Evolutionary conservation across 805 yeast species (phyloP).

Genomic region (Torulaspora gathmanii): DNA sequence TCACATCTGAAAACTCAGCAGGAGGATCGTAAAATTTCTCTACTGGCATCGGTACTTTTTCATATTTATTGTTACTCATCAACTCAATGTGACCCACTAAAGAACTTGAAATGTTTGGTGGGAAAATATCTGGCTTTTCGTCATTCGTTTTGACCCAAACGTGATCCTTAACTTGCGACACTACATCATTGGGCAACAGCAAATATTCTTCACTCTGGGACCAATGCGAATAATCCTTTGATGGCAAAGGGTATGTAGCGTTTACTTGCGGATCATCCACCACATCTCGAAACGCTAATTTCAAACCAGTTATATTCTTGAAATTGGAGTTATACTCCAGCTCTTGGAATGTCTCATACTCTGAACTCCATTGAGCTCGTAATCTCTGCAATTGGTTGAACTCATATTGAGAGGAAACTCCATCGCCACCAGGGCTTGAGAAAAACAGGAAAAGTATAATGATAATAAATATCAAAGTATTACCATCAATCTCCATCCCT

Average conservation of each 20-base stretch:
- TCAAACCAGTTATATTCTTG: constrained; percentile 71
- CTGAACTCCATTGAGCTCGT: constrained; percentile 36
- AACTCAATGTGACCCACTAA: constrained; percentile 41
- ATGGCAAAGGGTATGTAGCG: constrained; percentile 54
- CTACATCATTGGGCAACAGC: constrained; percentile 56
- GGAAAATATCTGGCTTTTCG: constrained; percentile 29
- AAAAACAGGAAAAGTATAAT: constrained; percentile 32
- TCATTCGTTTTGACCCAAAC: constrained; percentile 48
- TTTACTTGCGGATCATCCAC: constrained; percentile 41
- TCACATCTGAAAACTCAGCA: constrained; percentile 26
- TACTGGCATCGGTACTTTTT: constrained; percentile 33
- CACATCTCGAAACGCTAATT: constrained; percentile 58
- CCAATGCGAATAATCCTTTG: constrained; percentile 43
- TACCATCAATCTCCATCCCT: constrained; percentile 34
- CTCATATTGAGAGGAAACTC: constrained; percentile 37
- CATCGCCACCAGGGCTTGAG: constrained; percentile 34
- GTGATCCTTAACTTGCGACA: constrained; percentile 39
- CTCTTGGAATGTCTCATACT: constrained; percentile 36
- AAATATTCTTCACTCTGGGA: constrained; percentile 48
- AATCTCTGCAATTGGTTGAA: constrained; percentile 39
- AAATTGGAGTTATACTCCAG: constrained; percentile 50
- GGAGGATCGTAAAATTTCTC: constrained; percentile 33
- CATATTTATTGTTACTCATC: constrained; percentile 18
- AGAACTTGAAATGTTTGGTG: constrained; percentile 47
- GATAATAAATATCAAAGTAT: constrained; percentile 30